A percentile compares a stretch with the other conserved stretches of the same genome.
phyloP scores from a whole-genome alignment of 2,329 filamentous ascomycete genomes.

The Cadophora sp. region DNA sequence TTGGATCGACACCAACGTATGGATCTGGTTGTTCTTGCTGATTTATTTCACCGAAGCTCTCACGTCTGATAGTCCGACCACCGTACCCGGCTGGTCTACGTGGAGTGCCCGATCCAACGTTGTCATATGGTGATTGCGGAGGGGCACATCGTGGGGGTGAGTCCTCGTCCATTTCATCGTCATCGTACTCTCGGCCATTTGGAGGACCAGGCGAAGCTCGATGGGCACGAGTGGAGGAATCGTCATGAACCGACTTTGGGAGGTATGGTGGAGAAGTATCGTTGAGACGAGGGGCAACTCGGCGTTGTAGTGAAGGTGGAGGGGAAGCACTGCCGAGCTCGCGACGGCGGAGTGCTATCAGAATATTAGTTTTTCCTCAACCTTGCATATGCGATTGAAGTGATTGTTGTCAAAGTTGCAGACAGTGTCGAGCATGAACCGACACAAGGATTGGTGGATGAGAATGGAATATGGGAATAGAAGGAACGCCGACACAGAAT shows the following conservation, averaged over 20 bases:
- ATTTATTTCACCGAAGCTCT: not conserved
- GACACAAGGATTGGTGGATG: not conserved
- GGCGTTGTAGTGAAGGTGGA: not conserved
- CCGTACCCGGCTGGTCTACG: not conserved
- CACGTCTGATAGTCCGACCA: not conserved
- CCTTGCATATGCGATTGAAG: not conserved
- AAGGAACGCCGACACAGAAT: not conserved
- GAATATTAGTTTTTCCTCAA: not conserved
- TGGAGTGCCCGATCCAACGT: too few species aligned
- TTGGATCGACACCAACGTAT: not conserved
- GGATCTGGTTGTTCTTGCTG: not conserved
- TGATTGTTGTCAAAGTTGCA: not conserved
- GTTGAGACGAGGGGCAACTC: not conserved
- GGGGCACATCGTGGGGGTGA: not conserved
- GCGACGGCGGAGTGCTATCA: slow-evolving; percentile 2
- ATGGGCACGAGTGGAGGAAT: not conserved
- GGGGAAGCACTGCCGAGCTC: slow-evolving; percentile 1
- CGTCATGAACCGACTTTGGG: not conserved
- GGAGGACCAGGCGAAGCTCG: not conserved
- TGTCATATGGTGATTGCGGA: not conserved
- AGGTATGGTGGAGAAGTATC: not conserved
- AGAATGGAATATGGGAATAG: not conserved
- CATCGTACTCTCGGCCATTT: not conserved
- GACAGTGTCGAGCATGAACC: not conserved
- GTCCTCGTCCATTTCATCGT: not conserved